A percentile compares a stretch with the other conserved stretches of the same genome.
These are phyloP conservation scores for Metarhizium brunneum DNA, from an alignment of 2,329 filamentous ascomycete species.

Conservation along the genomic window DNA sequence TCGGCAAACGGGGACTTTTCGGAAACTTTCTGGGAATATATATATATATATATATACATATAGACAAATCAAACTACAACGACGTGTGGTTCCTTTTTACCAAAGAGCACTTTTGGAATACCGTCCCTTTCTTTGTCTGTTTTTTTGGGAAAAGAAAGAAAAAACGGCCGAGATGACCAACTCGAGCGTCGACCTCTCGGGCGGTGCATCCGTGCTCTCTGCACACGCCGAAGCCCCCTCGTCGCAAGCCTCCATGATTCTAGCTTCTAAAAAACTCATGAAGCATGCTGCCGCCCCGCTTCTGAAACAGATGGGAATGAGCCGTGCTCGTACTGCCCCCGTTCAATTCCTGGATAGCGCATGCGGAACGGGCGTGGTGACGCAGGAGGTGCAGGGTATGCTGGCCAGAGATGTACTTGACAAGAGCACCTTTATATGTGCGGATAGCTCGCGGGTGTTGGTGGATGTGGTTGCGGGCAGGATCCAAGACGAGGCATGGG, in stretches of 20 bases:
- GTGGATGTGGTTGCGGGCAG: too few relatives aligned
- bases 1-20: conserved; percentile 13
- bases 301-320: conserved; percentile 16
- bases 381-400: conserved; percentile 30
- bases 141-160: too few relatives aligned
- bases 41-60: too few relatives aligned
- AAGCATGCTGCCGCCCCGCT: conserved; percentile 12
- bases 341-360: too few relatives aligned
- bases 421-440: too few relatives aligned
- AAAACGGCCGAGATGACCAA: not conserved
- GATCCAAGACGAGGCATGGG: too few relatives aligned
- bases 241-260: not conserved
- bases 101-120: too few relatives aligned
- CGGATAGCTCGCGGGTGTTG: too few relatives aligned
- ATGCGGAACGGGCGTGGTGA: conserved; percentile 42
- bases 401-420: conserved; percentile 13
- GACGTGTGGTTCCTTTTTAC: too few relatives aligned
- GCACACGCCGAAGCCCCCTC: conserved; percentile 1
- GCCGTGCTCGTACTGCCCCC: conserved; percentile 17
- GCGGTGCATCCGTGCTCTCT: conserved; percentile 6
- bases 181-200: not conserved
- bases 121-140: too few relatives aligned
- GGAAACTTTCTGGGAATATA: conserved; percentile 7
- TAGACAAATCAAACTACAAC: too few relatives aligned
- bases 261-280: conserved; percentile 11